Percentiles rank a stretch among this genome's conserved stretches.
These are phyloP conservation scores for Polygonum maritimum DNA, from an alignment of 148 eudicot species.

Conservation along the genomic window DNA sequence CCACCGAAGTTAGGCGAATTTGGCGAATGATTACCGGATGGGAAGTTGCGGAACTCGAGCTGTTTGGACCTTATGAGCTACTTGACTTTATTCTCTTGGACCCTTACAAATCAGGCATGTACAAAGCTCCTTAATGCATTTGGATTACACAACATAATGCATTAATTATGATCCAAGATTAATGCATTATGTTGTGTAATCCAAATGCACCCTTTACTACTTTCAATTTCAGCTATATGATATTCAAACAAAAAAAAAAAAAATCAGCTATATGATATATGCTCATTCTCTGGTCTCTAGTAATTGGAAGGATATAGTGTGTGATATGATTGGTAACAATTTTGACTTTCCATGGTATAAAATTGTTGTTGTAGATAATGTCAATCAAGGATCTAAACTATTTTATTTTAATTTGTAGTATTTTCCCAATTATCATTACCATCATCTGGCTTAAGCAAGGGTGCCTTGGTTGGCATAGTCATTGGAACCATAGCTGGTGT, in stretches of 20 bases:
- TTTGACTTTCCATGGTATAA: conserved; percentile 7
- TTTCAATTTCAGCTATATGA: too few species aligned
- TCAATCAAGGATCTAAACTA: neutral
- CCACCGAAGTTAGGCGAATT: conserved; percentile 52
- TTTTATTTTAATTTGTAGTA: neutral
- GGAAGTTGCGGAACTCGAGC: conserved; percentile 45
- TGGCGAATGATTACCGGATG: conserved; percentile 46
- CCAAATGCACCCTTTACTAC: too few species aligned
- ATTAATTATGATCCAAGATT: too few species aligned
- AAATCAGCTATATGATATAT: too few species aligned
- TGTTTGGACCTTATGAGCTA: conserved; percentile 92
- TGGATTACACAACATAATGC: neutral
- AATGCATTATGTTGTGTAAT: too few species aligned
- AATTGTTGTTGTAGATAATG: conserved; percentile 18
- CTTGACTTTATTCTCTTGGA: conserved; percentile 82
- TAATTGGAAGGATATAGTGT: too few species aligned
- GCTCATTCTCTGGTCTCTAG: too few species aligned
- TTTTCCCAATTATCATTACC: neutral
- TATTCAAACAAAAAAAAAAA: too few species aligned
- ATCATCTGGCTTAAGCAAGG: conserved; percentile 35
- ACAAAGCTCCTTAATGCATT: neutral
- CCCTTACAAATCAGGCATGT: conserved; percentile 62
- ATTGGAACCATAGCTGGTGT: conserved; percentile 30
- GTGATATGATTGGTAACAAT: neutral
- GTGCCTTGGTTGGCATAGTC: conserved; percentile 32